Evolutionary conservation across 805 yeast species (phyloP).

Genomic region (Wickerhamiella musiphila): DNA sequence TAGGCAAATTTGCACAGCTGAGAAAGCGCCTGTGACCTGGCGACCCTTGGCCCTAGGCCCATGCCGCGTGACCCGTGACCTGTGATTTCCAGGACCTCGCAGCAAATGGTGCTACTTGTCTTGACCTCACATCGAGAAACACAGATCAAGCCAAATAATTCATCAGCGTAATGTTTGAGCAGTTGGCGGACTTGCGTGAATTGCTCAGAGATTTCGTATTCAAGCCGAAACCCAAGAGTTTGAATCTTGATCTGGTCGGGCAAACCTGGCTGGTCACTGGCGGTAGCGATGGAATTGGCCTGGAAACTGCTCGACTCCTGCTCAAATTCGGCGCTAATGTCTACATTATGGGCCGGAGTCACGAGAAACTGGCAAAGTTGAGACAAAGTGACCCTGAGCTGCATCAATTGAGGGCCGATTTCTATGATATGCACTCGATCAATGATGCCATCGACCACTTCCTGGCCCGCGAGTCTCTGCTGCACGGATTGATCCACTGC

Average conservation of each 20-base stretch:
- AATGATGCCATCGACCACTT: conserved; percentile 23
- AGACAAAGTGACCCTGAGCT: no score
- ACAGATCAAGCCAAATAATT: background rate
- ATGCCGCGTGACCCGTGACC: no score
- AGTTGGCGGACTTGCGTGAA: conserved; percentile 4
- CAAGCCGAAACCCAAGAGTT: conserved; percentile 9
- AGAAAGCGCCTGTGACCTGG: no score
- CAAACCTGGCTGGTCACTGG: conserved; percentile 20
- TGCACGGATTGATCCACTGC: conserved; percentile 27
- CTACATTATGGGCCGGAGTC: conserved; percentile 25
- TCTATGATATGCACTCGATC: conserved; percentile 27
- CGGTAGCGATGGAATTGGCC: conserved; percentile 15
- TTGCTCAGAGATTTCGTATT: conserved; percentile 8
- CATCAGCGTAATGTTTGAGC: conserved; percentile 1
- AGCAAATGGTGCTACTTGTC: background rate
- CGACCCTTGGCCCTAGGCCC: no score
- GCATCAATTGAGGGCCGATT: conserved; percentile 14
- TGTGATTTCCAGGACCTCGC: background rate
- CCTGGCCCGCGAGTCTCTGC: conserved; percentile 13
- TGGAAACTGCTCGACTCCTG: conserved; percentile 11
- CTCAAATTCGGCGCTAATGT: conserved; percentile 22
- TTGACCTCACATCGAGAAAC: background rate
- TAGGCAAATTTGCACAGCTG: no score
- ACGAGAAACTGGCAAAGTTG: conserved; percentile 19
- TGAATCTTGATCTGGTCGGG: conserved; percentile 18